phyloP scores from a whole-genome alignment of 192 early-diverging fungal species.

The Coemansia sp. region DNA sequence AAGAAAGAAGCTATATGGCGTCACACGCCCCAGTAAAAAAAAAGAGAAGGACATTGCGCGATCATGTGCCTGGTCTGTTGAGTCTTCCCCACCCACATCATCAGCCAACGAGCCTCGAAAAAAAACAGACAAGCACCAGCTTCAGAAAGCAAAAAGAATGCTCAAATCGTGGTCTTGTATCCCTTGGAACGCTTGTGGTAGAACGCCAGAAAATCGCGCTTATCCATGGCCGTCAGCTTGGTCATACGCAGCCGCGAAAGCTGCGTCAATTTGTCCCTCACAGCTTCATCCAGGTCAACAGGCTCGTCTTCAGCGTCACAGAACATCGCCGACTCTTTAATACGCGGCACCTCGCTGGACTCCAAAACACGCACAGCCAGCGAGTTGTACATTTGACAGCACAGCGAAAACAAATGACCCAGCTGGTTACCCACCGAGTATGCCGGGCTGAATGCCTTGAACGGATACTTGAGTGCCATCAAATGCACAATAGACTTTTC shows the following conservation, averaged over 20 bases:
- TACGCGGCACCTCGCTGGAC: conserved; percentile 54
- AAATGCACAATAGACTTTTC: conserved; percentile 61
- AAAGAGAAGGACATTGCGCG: neutral
- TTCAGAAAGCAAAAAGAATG: neutral
- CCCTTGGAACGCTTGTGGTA: conserved; percentile 48
- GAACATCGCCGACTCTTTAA: conserved; percentile 63
- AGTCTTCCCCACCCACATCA: no score
- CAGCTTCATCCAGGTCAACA: conserved; percentile 58
- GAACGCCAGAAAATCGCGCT: conserved; percentile 76
- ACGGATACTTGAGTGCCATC: conserved; percentile 47
- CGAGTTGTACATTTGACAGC: conserved; percentile 59
- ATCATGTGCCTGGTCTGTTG: neutral
- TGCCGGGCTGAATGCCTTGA: conserved; percentile 29
- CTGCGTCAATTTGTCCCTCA: conserved; percentile 60
- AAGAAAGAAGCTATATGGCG: no score
- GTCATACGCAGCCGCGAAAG: conserved; percentile 71
- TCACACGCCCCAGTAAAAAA: no score
- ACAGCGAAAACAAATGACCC: conserved; percentile 63
- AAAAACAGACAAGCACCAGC: neutral
- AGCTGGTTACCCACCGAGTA: conserved; percentile 59
- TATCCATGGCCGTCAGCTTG: conserved; percentile 65
- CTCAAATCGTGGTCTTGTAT: conserved; percentile 1
- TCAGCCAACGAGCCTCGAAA: neutral
- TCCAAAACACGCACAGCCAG: conserved; percentile 59
- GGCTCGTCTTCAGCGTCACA: conserved; percentile 29